Conservation (phyloP, 257 asterid genomes). For the Solanum chiquidenum region DNA sequence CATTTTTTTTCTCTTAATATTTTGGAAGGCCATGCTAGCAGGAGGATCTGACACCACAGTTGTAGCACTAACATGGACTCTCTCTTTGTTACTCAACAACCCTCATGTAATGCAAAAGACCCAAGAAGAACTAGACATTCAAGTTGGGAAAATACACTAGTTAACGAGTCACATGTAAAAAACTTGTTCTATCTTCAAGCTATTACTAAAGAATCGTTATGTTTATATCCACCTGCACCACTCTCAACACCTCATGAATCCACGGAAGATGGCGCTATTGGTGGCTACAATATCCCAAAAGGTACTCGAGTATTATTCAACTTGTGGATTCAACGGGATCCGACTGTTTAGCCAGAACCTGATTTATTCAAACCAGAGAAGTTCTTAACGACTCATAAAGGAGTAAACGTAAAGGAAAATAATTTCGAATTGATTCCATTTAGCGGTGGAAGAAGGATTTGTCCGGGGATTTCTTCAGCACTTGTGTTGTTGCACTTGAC, state of each 20-base stretch:
- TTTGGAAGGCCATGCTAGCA: not conserved
- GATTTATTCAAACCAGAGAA: slow-evolving; percentile 29
- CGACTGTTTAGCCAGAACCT: slow-evolving; percentile 28
- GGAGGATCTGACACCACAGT: slow-evolving; percentile 24
- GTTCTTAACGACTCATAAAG: slow-evolving; percentile 21
- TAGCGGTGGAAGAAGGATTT: slow-evolving; percentile 33
- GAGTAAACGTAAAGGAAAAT: slow-evolving; percentile 16
- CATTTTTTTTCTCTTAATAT: not conserved
- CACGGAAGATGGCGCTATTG: slow-evolving; percentile 22
- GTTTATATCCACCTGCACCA: slow-evolving; percentile 21
- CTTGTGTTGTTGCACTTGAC: slow-evolving; percentile 7
- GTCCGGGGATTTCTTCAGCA: slow-evolving; percentile 17
- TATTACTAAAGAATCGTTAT: slow-evolving; percentile 32
- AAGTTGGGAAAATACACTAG: slow-evolving; percentile 20
- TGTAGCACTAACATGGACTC: slow-evolving; percentile 27
- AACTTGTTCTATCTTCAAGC: slow-evolving; percentile 29
- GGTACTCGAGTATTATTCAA: slow-evolving; percentile 31
- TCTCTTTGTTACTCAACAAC: slow-evolving; percentile 21
- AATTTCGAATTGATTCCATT: slow-evolving; percentile 36
- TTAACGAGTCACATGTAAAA: slow-evolving; percentile 21
- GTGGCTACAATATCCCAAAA: slow-evolving; percentile 25
- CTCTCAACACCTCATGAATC: slow-evolving; percentile 12
- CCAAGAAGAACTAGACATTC: slow-evolving; percentile 29
- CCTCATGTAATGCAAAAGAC: slow-evolving; percentile 14
- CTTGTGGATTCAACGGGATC: slow-evolving; percentile 28